Conservation (phyloP, 345 rosid species). For the Schrenkiella parvula region DNA sequence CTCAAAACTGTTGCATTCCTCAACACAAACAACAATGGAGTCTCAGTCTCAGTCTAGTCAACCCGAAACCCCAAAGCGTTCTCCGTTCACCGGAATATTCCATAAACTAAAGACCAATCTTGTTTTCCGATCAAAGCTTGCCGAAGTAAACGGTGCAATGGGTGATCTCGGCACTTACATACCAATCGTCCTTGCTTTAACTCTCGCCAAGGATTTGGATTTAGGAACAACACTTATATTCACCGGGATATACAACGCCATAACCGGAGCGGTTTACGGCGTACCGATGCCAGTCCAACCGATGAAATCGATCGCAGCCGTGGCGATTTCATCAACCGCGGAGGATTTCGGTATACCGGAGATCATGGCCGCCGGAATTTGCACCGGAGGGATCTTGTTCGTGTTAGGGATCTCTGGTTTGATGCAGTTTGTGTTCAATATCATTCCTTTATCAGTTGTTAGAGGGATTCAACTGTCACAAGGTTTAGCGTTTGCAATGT, state of each 20-base stretch:
- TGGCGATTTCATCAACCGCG: constrained; percentile 46
- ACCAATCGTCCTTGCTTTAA: constrained; percentile 76
- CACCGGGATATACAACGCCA: constrained; percentile 65
- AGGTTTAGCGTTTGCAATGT: constrained; percentile 74
- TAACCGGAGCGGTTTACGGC: constrained; percentile 71
- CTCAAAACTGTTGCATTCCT: neutral
- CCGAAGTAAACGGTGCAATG: constrained; percentile 79
- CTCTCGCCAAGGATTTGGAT: constrained; percentile 71
- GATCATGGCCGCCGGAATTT: constrained; percentile 72
- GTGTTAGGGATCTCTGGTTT: constrained; percentile 65
- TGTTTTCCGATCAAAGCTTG: constrained; percentile 50
- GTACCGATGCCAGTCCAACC: constrained; percentile 98
- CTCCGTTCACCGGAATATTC: constrained; percentile 25
- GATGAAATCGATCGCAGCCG: constrained; percentile 82
- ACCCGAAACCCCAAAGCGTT: constrained; percentile 1
- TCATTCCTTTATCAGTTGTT: constrained; percentile 65
- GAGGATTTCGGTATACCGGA: constrained; percentile 65
- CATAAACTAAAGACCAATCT: constrained; percentile 45
- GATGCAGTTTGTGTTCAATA: constrained; percentile 63
- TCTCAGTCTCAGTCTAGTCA: constrained; percentile 23
- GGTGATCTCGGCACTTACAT: constrained; percentile 88
- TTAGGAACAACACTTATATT: constrained; percentile 75
- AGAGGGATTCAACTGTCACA: constrained; percentile 86
- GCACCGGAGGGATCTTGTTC: constrained; percentile 62
- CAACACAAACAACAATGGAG: constrained; percentile 20